These are phyloP conservation scores for Allium sativum DNA, from an alignment of 106 monocot genomes.

Conservation along the genomic window DNA sequence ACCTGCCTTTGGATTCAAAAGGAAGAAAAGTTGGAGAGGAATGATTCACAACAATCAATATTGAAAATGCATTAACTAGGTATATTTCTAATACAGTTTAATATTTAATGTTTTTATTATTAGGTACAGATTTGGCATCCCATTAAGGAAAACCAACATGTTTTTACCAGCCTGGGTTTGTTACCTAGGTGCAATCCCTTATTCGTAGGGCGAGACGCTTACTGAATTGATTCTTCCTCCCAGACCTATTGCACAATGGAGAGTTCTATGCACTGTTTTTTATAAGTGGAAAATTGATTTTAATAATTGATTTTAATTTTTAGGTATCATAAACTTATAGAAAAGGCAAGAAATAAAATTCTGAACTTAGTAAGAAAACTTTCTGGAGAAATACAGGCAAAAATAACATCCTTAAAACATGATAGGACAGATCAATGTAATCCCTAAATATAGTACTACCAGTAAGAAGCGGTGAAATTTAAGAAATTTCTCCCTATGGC, in stretches of 20 bases:
- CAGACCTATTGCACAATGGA: background rate
- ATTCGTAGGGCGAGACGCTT: too few relatives aligned
- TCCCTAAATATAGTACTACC: too few relatives aligned
- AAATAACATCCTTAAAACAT: too few relatives aligned
- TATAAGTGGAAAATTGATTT: background rate
- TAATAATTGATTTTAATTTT: slow-evolving; percentile 6
- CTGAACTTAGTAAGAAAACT: slow-evolving; percentile 65
- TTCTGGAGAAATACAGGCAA: slow-evolving; percentile 62
- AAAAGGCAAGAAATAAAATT: slow-evolving; percentile 49
- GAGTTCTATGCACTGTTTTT: background rate
- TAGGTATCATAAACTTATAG: slow-evolving; percentile 80
- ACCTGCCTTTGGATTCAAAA: slow-evolving; percentile 78
- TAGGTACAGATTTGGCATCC: too few relatives aligned
- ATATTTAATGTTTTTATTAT: too few relatives aligned
- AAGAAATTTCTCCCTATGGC: too few relatives aligned
- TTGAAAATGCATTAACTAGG: slow-evolving; percentile 89
- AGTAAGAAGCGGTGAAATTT: too few relatives aligned
- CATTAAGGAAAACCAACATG: too few relatives aligned
- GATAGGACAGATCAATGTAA: too few relatives aligned
- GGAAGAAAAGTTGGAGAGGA: slow-evolving; percentile 95
- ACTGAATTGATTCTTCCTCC: background rate
- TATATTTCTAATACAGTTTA: slow-evolving; percentile 15
- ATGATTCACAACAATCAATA: slow-evolving; percentile 83
- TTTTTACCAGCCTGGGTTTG: too few relatives aligned
- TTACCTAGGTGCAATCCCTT: too few relatives aligned